Evolutionary conservation across 73 alveolate species (phyloP).

Genomic region (Tetrahymena borealis): DNA sequence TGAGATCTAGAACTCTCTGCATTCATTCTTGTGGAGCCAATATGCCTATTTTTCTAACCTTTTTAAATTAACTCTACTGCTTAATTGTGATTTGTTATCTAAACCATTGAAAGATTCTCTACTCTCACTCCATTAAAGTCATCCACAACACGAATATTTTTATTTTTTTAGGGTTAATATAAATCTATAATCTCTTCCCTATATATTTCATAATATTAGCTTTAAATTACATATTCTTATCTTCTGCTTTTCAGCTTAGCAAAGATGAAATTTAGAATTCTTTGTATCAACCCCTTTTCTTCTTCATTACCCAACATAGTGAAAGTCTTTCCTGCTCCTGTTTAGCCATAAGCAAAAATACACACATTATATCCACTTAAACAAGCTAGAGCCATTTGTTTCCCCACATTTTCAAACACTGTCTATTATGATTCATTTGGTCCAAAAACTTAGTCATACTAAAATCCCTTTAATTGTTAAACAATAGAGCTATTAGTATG

Average conservation of each 20-base stretch:
- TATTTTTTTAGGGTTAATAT: constrained; percentile 23
- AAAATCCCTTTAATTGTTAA: constrained; percentile 9
- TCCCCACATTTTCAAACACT: constrained; percentile 62
- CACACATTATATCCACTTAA: constrained; percentile 80
- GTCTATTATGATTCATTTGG: constrained; percentile 60
- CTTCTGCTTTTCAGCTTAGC: constrained; percentile 78
- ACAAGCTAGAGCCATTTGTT: constrained; percentile 61
- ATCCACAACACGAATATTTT: constrained; percentile 51
- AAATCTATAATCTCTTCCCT: constrained; percentile 81
- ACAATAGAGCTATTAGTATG: background rate
- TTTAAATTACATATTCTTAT: constrained; percentile 75
- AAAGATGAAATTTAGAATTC: constrained; percentile 86
- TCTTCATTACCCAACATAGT: constrained; percentile 96
- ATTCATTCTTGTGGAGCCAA: constrained; percentile 92
- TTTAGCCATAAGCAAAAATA: constrained; percentile 83
- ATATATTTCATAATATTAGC: constrained; percentile 69
- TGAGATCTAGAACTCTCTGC: constrained; percentile 77
- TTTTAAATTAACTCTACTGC: constrained; percentile 58
- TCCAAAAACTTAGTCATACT: constrained; percentile 62
- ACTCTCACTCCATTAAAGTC: constrained; percentile 73
- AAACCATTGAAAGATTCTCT: constrained; percentile 67
- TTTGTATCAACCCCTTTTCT: constrained; percentile 97
- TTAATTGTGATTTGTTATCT: constrained; percentile 46
- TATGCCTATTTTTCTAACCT: constrained; percentile 31
- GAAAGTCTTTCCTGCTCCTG: constrained; percentile 88